phyloP scores from a whole-genome alignment of 352 stramenopile genomes.

The Phytophthora fragariae region DNA sequence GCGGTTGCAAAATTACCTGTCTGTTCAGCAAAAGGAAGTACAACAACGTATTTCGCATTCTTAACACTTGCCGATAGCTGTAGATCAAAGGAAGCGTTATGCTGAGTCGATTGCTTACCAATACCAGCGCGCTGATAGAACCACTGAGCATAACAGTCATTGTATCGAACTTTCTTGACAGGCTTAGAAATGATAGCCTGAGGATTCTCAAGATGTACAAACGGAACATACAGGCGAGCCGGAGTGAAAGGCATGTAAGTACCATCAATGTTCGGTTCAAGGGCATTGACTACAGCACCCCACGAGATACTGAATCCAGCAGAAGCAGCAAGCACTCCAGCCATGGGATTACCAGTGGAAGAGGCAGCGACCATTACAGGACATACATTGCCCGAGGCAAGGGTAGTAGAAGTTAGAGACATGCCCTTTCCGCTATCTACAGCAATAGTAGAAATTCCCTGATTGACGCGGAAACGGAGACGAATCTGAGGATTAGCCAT shows the following conservation, averaged over 20 bases:
- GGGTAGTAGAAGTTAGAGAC: slow-evolving; percentile 3
- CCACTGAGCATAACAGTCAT: too few species aligned
- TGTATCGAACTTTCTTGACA: too few species aligned
- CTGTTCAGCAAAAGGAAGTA: neutral
- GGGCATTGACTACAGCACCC: neutral
- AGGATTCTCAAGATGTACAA: too few species aligned
- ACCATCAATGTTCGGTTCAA: slow-evolving; percentile 18
- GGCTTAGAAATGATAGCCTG: too few species aligned
- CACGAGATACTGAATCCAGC: neutral
- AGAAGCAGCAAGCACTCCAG: slow-evolving; percentile 3
- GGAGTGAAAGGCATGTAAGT: neutral
- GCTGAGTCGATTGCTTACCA: too few species aligned
- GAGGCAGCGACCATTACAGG: slow-evolving; percentile 11
- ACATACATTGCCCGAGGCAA: neutral
- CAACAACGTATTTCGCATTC: neutral
- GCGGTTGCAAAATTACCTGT: too few species aligned
- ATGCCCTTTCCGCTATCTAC: neutral
- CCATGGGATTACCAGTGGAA: neutral
- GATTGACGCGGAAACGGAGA: too few species aligned
- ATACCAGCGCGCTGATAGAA: too few species aligned
- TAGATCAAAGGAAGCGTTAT: too few species aligned
- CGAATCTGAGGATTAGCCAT: slow-evolving; percentile 12
- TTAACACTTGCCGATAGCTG: too few species aligned
- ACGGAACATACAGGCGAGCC: too few species aligned
- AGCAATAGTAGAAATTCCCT: too few species aligned